These are phyloP conservation scores for Ceratocystis ficicola DNA, from an alignment of 2,329 filamentous ascomycete genomes.

Conservation along the genomic window DNA sequence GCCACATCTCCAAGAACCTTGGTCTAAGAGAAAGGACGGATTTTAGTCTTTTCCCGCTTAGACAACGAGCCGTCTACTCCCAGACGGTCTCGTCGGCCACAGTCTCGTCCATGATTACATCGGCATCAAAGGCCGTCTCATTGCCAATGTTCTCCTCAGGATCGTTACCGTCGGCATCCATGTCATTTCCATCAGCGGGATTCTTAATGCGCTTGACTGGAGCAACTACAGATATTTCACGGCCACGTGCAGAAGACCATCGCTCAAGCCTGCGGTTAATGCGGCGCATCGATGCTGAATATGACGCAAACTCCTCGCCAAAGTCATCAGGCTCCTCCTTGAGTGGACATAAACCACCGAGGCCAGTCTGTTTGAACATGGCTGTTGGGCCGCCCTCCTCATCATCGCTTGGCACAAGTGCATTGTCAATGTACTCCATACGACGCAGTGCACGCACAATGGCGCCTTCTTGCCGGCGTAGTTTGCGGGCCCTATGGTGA, in stretches of 20 bases:
- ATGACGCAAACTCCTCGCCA: conserved; percentile 59
- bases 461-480: conserved; percentile 51
- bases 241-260: conserved; percentile 47
- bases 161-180: conserved; percentile 26
- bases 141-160: conserved; percentile 28
- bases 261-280: conserved; percentile 53
- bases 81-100: conserved; percentile 37
- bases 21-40: neutral
- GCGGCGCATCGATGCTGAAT: conserved; percentile 54
- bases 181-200: conserved; percentile 23
- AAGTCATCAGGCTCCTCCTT: conserved; percentile 56
- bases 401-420: conserved; percentile 51
- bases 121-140: conserved; percentile 28
- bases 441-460: conserved; percentile 56
- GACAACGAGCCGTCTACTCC: conserved; percentile 3
- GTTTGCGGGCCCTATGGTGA: conserved; percentile 51
- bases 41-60: neutral
- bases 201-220: conserved; percentile 34
- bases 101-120: conserved; percentile 35
- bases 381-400: conserved; percentile 32
- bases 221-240: conserved; percentile 37
- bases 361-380: conserved; percentile 43
- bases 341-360: conserved; percentile 53
- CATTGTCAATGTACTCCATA: conserved; percentile 43
- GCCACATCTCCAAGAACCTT: neutral